Evolutionary conservation across 345 rosid species (phyloP), one percentile per base, ranked within the genome.

Genomic region (Brassica rapa): DNA sequence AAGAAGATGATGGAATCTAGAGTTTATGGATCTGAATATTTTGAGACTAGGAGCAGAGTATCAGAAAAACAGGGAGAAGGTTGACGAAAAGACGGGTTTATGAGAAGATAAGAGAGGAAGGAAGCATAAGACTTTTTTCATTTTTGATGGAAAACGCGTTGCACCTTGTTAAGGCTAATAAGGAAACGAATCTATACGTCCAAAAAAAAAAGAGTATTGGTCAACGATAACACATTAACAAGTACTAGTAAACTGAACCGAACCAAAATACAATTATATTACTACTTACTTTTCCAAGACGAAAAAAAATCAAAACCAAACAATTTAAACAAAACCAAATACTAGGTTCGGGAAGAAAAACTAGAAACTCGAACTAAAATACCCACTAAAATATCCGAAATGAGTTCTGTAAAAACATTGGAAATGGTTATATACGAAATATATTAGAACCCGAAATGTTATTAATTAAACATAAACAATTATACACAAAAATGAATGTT

Each of bases 131-230:
- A 70, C 75, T 72, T 72, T 49, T 49, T 39, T 24, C 25, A 8
- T 1, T 64, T 16, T 66, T 29, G 35, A 39, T 11, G n/a, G 67
- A 65, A 71, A 72, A 66, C 82, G 82, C 82, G 77, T 49, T 78
- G 53, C 67, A 72, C 82, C 82, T 73, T 72, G 82, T 33, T 66
- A 29, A 32, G 14, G 62, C 68, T 62, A 72, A 41, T 27, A 10
- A 29, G 53, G 27, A 77, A 70, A 61, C 69, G 4, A 49, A 49
- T 49, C 55, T 49, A 49, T 49, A 49, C 55, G 55, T 49, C 49
- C 3, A 41, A 49, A 49, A 49, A 49, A 37, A 9, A 49, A n/a
- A 49, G 5, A 14, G 55, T 49, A 49, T 49, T 49, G 19, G 55
- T 49, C 55, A 49, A 49, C 55, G 55, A 49, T 49, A 49, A 49